A percentile compares a stretch with the other conserved stretches of the same genome.
Conservation (phyloP, 306 rosid genomes). For the Ceratonia siliqua region DNA sequence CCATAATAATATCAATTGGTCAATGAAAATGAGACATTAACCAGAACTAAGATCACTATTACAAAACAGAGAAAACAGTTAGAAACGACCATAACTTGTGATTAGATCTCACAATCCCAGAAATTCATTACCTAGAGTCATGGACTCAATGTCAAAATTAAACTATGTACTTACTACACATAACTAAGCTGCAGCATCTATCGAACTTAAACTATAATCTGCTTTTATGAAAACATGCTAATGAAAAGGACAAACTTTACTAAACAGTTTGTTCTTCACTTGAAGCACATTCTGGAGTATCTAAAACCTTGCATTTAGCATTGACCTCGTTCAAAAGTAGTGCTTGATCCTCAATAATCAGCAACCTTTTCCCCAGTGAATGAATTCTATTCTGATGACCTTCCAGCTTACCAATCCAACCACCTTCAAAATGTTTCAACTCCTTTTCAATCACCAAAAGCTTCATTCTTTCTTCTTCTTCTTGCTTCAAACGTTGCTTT, state of each 20-base stretch:
- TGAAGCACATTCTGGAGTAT: conserved; percentile 43
- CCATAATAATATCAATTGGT: not conserved
- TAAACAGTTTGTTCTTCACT: conserved; percentile 38
- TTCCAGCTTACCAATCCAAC: conserved; percentile 47
- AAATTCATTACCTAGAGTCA: conserved; percentile 17
- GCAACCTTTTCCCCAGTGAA: conserved; percentile 47
- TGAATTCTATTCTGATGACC: conserved; percentile 40
- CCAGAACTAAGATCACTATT: conserved; percentile 26
- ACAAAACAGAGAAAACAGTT: conserved; percentile 2
- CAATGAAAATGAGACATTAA: conserved; percentile 8
- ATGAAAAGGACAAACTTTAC: conserved; percentile 36
- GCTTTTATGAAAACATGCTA: not conserved
- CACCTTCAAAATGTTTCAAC: conserved; percentile 54
- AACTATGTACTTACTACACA: conserved; percentile 35
- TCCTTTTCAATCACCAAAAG: conserved; percentile 47
- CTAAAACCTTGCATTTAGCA: conserved; percentile 43
- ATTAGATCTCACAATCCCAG: conserved; percentile 14
- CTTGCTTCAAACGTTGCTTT: conserved; percentile 66
- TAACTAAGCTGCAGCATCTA: not conserved
- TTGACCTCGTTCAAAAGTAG: conserved; percentile 50
- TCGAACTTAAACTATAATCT: conserved; percentile 20
- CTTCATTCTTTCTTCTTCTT: conserved; percentile 73
- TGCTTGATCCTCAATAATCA: conserved; percentile 46
- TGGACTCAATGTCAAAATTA: conserved; percentile 9
- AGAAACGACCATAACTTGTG: conserved; percentile 26